A percentile compares a stretch with the other conserved stretches of the same genome.
phyloP scores from a whole-genome alignment of 441 rosid species.

The Omphalea diandra region DNA sequence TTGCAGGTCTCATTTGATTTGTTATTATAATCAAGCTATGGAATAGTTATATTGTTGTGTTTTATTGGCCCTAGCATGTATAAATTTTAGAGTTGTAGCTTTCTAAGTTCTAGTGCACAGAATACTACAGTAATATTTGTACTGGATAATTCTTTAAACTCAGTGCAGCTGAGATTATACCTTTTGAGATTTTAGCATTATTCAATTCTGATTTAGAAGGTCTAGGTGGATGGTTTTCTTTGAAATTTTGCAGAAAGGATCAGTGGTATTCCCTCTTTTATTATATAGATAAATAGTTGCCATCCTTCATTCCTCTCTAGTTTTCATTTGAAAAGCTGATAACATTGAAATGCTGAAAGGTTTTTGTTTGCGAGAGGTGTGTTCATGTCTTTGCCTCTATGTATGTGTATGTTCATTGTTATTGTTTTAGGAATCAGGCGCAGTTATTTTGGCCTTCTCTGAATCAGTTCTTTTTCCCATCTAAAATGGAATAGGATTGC shows the following conservation, averaged over 20 bases:
- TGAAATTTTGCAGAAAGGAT: neutral
- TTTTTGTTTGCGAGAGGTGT: neutral
- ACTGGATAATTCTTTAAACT: neutral
- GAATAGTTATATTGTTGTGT: neutral
- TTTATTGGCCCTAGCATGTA: neutral
- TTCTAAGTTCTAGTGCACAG: neutral
- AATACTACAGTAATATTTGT: neutral
- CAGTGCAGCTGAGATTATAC: neutral
- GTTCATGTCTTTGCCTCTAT: neutral
- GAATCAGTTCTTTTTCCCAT: conserved; percentile 12
- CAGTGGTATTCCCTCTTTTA: neutral
- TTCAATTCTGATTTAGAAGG: neutral
- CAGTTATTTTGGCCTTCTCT: conserved; percentile 11
- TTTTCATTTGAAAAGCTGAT: neutral
- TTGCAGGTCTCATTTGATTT: neutral
- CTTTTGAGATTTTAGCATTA: neutral
- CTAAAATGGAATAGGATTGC: conserved; percentile 22
- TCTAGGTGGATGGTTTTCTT: conserved; percentile 8
- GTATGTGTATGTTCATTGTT: neutral
- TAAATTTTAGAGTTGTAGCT: neutral
- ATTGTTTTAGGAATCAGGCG: neutral
- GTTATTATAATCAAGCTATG: neutral
- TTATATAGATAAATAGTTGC: neutral
- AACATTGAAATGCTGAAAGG: neutral
- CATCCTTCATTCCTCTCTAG: neutral